Percentiles rank a stretch among this genome's conserved stretches.
Conservation (phyloP, 805 yeast species). For the Kazachstania martiniae region DNA sequence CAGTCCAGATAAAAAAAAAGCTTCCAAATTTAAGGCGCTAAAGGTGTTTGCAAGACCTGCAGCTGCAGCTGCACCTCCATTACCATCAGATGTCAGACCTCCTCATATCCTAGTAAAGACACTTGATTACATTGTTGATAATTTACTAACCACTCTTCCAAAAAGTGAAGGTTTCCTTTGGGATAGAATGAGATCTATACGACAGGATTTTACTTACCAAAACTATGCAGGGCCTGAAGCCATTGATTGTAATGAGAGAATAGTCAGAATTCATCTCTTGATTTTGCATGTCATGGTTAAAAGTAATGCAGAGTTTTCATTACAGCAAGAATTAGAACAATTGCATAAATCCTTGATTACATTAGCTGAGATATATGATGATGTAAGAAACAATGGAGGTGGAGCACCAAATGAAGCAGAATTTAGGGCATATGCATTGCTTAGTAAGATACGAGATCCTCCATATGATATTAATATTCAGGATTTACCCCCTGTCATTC, state of each 20-base stretch:
- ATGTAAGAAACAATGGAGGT: conserved; percentile 60
- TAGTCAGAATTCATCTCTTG: conserved; percentile 77
- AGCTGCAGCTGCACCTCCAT: conserved; percentile 95
- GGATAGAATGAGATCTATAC: conserved; percentile 93
- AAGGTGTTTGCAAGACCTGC: conserved; percentile 95
- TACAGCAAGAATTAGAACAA: conserved; percentile 93
- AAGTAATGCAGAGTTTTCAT: conserved; percentile 59
- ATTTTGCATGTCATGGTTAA: conserved; percentile 82
- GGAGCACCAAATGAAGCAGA: conserved; percentile 79
- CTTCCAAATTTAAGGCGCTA: conserved; percentile 53
- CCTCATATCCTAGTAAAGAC: conserved; percentile 64
- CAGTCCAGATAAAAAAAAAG: conserved; percentile 39
- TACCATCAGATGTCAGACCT: conserved; percentile 96
- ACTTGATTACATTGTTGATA: conserved; percentile 57
- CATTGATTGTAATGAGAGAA: conserved; percentile 81
- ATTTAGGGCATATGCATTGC: conserved; percentile 75
- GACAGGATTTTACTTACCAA: conserved; percentile 95
- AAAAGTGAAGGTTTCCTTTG: conserved; percentile 84
- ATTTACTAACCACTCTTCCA: conserved; percentile 57
- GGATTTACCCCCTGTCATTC: conserved; percentile 46
- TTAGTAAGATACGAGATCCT: conserved; percentile 74
- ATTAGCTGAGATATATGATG: conserved; percentile 75
- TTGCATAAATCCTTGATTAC: conserved; percentile 86
- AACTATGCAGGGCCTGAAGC: conserved; percentile 91
- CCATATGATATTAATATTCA: conserved; percentile 74